phyloP scores from a whole-genome alignment of 2,329 filamentous ascomycete genomes.

The Chalaropsis ovoidea region DNA sequence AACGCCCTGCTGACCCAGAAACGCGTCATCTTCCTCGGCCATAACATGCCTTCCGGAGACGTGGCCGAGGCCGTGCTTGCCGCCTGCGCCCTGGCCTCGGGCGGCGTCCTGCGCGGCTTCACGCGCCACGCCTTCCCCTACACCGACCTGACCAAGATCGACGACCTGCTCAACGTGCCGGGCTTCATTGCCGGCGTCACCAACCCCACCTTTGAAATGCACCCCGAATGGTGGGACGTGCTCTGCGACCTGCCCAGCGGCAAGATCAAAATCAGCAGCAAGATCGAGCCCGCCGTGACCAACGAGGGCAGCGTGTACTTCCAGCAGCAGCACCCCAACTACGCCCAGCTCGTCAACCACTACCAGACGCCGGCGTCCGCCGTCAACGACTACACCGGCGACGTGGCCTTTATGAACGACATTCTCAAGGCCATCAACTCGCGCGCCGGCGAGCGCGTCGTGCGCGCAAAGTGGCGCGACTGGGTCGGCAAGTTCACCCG shows the following conservation, averaged over 20 bases:
- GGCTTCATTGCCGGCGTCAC: slow-evolving; percentile 97
- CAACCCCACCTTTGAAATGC: slow-evolving; percentile 89
- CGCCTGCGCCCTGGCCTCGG: slow-evolving; percentile 88
- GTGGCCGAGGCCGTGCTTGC: slow-evolving; percentile 96
- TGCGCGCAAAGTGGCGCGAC: slow-evolving; percentile 84
- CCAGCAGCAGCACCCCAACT: slow-evolving; percentile 61
- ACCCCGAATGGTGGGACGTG: slow-evolving; percentile 97
- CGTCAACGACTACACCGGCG: slow-evolving; percentile 64
- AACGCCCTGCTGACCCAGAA: slow-evolving; percentile 96
- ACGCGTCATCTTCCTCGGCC: slow-evolving; percentile 86
- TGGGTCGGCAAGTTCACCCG: slow-evolving; percentile 93
- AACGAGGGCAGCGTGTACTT: slow-evolving; percentile 85
- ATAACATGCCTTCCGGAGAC: slow-evolving; percentile 89
- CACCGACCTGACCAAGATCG: slow-evolving; percentile 94
- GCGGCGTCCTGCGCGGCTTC: slow-evolving; percentile 85
- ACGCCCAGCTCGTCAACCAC: slow-evolving; percentile 39
- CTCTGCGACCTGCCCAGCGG: slow-evolving; percentile 87
- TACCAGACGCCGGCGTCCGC: slow-evolving; percentile 36
- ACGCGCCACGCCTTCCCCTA: slow-evolving; percentile 95
- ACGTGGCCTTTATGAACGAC: slow-evolving; percentile 78
- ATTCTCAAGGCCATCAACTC: slow-evolving; percentile 74
- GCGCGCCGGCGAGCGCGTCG: slow-evolving; percentile 77
- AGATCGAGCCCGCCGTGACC: slow-evolving; percentile 66
- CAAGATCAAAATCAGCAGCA: slow-evolving; percentile 85
- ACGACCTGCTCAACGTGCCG: slow-evolving; percentile 88